Percentiles rank a stretch among this genome's conserved stretches.
These are phyloP conservation scores for Colletotrichum tropicale DNA, from an alignment of 2,329 filamentous ascomycete genomes.

Conservation along the genomic window DNA sequence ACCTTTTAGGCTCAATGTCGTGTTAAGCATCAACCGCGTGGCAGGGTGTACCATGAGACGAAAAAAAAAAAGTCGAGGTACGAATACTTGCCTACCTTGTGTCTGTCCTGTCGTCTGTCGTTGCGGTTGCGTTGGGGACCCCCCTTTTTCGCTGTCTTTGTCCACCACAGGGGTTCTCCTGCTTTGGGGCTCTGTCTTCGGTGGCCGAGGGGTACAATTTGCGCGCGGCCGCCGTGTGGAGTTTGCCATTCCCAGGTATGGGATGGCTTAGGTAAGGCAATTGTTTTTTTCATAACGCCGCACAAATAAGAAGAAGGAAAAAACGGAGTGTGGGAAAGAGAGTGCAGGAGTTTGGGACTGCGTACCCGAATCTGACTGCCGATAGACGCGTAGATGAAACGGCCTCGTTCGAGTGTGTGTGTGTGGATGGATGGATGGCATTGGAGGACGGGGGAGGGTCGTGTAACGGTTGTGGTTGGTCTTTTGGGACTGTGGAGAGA, in stretches of 20 bases:
- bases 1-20: constrained; percentile 1
- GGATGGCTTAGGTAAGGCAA: not conserved
- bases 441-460: not conserved
- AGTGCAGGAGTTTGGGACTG: not conserved
- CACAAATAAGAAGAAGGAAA: not conserved
- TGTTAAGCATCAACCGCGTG: constrained; percentile 5
- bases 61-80: not conserved
- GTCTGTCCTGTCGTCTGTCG: not conserved
- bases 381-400: constrained; percentile 15
- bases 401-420: constrained; percentile 2
- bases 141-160: not conserved
- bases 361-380: constrained; percentile 5
- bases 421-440: not conserved
- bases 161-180: not conserved
- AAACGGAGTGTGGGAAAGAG: not conserved
- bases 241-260: not conserved
- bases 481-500: not conserved
- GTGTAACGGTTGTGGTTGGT: not conserved
- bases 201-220: not conserved
- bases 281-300: not conserved
- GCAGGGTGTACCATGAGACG: not conserved
- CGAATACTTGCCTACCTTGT: not conserved
- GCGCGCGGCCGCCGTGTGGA: not conserved
- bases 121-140: not conserved
- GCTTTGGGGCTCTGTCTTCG: not conserved